A percentile compares a stretch with the other conserved stretches of the same genome.
Conservation (phyloP, 2,329 filamentous ascomycete genomes). For the Trichoderma oligosporum region DNA sequence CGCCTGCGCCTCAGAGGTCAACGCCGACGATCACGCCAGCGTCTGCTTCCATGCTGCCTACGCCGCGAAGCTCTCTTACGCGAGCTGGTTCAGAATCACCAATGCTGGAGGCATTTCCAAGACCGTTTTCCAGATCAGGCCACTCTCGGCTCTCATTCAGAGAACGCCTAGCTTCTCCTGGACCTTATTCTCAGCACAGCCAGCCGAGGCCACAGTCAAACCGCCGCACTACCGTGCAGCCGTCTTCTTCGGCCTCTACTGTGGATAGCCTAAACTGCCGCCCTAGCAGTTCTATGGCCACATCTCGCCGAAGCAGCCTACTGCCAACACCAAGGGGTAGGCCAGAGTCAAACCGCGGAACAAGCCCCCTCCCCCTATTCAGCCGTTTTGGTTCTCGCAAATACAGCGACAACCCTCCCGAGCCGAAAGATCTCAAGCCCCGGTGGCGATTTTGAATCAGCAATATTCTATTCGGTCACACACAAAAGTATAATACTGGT, state of each 20-base stretch:
- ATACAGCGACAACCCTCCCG: conserved; percentile 36
- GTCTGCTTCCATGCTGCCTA: conserved; percentile 47
- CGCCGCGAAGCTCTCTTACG: conserved; percentile 45
- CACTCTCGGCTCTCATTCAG: conserved; percentile 50
- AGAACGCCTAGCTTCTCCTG: conserved; percentile 49
- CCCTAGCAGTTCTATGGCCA: conserved; percentile 56
- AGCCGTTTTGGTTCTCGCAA: conserved; percentile 45
- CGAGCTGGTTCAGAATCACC: conserved; percentile 49
- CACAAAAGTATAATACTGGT: neutral
- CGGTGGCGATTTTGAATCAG: conserved; percentile 39
- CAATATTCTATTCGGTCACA: neutral
- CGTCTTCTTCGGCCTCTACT: conserved; percentile 36
- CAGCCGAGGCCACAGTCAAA: conserved; percentile 47
- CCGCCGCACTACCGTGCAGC: conserved; percentile 53
- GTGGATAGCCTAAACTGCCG: conserved; percentile 37
- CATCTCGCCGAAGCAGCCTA: conserved; percentile 50
- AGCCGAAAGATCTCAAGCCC: conserved; percentile 44
- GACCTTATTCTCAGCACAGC: conserved; percentile 45
- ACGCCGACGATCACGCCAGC: conserved; percentile 41
- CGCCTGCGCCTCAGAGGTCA: conserved; percentile 40
- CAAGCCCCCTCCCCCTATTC: conserved; percentile 46
- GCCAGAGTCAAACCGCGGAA: conserved; percentile 38
- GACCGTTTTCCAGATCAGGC: conserved; percentile 41
- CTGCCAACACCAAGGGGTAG: conserved; percentile 45
- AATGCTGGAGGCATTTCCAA: conserved; percentile 36